Conservation (phyloP, 495 filamentous ascomycete genomes). For the Talaromyces ruber region DNA sequence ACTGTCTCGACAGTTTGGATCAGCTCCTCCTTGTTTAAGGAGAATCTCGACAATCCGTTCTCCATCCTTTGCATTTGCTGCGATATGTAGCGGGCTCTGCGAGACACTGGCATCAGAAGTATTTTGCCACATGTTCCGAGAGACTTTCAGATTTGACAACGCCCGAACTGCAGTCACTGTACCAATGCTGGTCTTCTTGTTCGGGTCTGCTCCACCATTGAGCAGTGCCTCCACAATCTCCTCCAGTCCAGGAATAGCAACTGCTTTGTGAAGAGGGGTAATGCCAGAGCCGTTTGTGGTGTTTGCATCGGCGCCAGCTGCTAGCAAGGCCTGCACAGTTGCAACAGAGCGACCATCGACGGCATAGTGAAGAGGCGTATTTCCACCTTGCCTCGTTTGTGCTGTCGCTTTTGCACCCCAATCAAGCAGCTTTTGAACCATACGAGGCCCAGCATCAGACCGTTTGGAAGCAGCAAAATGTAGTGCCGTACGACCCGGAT, state of each 20-base stretch:
- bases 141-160: neutral
- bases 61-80: neutral
- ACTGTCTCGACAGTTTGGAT: constrained; percentile 1
- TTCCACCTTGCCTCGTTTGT: neutral
- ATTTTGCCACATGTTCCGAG: neutral
- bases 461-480: constrained; percentile 6
- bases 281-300: constrained; percentile 1
- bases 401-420: neutral
- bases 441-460: neutral
- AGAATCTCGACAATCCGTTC: constrained; percentile 1
- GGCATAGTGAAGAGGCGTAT: constrained; percentile 6
- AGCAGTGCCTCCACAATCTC: constrained; percentile 4
- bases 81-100: constrained; percentile 4
- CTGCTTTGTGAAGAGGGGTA: constrained; percentile 6
- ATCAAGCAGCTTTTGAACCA: neutral
- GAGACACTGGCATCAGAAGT: neutral
- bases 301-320: neutral
- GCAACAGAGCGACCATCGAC: constrained; percentile 1
- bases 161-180: neutral
- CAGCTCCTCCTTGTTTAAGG: neutral
- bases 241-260: constrained; percentile 2
- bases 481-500: constrained; percentile 3
- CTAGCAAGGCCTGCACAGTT: neutral
- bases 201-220: neutral
- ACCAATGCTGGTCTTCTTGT: neutral